A percentile compares a stretch with the other conserved stretches of the same genome.
Evolutionary conservation across 257 asterid species (phyloP).

Genomic region (Craterostigma plantagineum): DNA sequence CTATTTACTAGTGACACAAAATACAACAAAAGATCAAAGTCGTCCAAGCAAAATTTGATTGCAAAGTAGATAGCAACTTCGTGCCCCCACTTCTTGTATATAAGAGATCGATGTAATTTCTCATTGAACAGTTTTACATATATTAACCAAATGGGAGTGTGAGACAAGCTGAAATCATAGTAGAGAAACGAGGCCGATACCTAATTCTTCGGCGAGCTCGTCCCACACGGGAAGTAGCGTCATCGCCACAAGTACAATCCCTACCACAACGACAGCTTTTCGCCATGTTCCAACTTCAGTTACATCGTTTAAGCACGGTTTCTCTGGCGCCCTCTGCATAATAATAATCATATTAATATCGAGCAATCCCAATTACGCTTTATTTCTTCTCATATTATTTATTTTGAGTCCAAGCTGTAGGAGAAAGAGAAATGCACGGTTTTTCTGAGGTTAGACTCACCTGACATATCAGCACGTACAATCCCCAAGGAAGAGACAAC

Average conservation of each 20-base stretch:
- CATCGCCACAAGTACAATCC: conserved; percentile 46
- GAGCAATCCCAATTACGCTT: too few species aligned
- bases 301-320: conserved; percentile 90
- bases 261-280: conserved; percentile 25
- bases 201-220: conserved; percentile 89
- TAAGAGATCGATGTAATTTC: too few species aligned
- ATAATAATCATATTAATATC: not conserved
- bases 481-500: conserved; percentile 94
- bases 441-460: conserved; percentile 8
- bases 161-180: conserved; percentile 27
- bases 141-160: too few species aligned
- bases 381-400: too few species aligned
- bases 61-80: not conserved
- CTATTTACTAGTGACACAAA: too few species aligned
- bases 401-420: too few species aligned
- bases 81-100: too few species aligned
- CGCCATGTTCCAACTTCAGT: conserved; percentile 88
- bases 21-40: not conserved
- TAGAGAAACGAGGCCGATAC: conserved; percentile 60
- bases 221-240: conserved; percentile 93
- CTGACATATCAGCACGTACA: conserved; percentile 93
- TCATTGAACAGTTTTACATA: too few species aligned
- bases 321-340: conserved; percentile 75
- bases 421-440: too few species aligned
- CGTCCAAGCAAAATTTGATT: not conserved